A percentile compares a stretch with the other conserved stretches of the same genome.
Evolutionary conservation across 306 rosid genomes (phyloP).

Genomic region (Trifolium pratense): DNA sequence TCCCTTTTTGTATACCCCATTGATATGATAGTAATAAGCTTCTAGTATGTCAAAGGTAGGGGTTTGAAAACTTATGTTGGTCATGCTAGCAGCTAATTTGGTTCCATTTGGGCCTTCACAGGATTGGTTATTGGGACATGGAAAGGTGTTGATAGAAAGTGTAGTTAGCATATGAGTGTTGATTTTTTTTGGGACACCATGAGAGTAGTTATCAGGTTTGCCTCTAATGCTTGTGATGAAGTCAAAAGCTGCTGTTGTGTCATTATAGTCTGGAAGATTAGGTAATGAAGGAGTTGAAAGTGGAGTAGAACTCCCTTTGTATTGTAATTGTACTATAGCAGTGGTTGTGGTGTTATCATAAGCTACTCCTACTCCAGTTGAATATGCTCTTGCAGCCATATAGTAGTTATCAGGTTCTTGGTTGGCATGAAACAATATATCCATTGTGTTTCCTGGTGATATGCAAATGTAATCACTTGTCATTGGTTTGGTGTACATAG

Average conservation of each 20-base stretch:
- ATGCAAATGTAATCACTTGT: slow-evolving; percentile 8
- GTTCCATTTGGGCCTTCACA: background rate
- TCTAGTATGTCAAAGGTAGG: background rate
- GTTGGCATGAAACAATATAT: slow-evolving; percentile 1
- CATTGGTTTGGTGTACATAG: background rate
- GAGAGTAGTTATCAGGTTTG: background rate
- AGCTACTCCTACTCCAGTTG: background rate
- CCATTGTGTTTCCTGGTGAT: background rate
- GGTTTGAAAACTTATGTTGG: background rate
- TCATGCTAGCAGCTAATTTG: background rate
- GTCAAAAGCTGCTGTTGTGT: background rate
- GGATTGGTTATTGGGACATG: background rate
- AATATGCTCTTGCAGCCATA: slow-evolving; percentile 8
- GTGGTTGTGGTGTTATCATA: slow-evolving; percentile 3
- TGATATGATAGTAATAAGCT: slow-evolving; percentile 15
- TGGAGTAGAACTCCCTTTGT: too few relatives aligned
- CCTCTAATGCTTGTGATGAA: background rate
- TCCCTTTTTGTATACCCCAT: background rate
- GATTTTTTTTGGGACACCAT: background rate
- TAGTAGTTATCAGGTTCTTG: slow-evolving; percentile 2
- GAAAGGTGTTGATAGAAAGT: background rate
- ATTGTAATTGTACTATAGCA: background rate
- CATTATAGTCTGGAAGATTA: background rate
- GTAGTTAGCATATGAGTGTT: background rate
- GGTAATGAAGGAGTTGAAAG: background rate